Conservation (phyloP, 2,329 filamentous ascomycete species). For the Ceratocystis albifundus region DNA sequence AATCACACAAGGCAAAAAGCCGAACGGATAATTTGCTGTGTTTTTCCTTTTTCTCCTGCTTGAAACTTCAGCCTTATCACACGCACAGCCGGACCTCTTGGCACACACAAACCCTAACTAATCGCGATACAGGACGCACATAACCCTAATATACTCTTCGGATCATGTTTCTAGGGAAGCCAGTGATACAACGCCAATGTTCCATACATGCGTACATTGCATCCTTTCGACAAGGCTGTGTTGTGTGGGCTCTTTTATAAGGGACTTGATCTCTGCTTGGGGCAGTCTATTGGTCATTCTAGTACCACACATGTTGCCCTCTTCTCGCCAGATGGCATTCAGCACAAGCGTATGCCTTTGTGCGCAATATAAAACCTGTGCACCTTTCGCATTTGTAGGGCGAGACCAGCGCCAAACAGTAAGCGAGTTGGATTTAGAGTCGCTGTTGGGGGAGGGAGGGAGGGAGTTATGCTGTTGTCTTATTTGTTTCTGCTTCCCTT, state of each 20-base stretch:
- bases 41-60: not conserved
- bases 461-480: not conserved
- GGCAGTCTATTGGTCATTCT: not conserved
- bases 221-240: not conserved
- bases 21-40: not conserved
- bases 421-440: not conserved
- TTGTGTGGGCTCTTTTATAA: not conserved
- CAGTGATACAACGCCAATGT: not conserved
- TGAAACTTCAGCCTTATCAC: not conserved
- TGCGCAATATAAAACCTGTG: not conserved
- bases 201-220: not conserved
- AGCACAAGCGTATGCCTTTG: not conserved
- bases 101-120: not conserved
- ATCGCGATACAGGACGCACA: not conserved
- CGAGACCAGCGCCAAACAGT: not conserved
- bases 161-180: not conserved
- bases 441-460: not conserved
- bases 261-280: not conserved
- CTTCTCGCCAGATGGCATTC: too few relatives aligned
- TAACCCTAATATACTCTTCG: not conserved
- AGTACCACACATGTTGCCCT: not conserved
- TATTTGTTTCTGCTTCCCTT: not conserved
- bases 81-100: not conserved
- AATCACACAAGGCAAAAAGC: not conserved
- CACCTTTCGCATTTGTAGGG: not conserved